Base-by-base conservation (phyloP, 75 land plant genomes). In the Cunninghamia lanceolata region DNA sequence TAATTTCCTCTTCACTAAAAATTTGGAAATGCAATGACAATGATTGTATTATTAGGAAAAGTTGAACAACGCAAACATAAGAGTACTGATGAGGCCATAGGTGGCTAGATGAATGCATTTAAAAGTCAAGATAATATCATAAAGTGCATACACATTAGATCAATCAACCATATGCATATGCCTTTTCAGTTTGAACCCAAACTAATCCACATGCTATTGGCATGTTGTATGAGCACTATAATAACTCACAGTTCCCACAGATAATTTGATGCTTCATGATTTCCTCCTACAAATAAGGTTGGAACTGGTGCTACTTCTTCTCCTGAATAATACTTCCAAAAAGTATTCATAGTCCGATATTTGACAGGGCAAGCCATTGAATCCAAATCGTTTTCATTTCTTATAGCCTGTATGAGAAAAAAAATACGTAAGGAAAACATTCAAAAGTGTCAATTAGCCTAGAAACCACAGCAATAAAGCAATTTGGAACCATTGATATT, bases 241-340 rank as follows among this genome's bases (percentile, higher is more conserved):
- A 32, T 47, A 59, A 95, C 99, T 94, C 83, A 97, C 99, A 96
- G 84, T 91, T 97, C 99, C 99, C 99, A 97, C 78, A 97, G 84
- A 63, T 97, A 94, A 92, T 97, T 97, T 10, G 99, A 97, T 35
- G 99, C 99, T 77, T 97, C 99, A 36, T 97, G 99, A 89, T 97
- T 97, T 59, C 99, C 99, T 46, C 99, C 99, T 53, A 97, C 91
- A 82, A 97, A 97, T 54, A 97, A 88, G 56, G 99, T 97, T 42
- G 99, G 98, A 87, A 86, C 82, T 1, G 99, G 99, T 30, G 99
- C 99, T 30, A 88, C 83, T 85, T 88, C 94, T 85, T 88, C 85
- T 8, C 99, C 99, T 17, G 99, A 93, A 87, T 96, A 97, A 86
- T 97, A 97, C 91, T 96, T 97, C 98, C 99, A 97, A 82, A 97